A percentile compares a stretch with the other conserved stretches of the same genome.
Evolutionary conservation across 164 flowering plant genomes (phyloP).

Genomic region (Magnolia officinalis): DNA sequence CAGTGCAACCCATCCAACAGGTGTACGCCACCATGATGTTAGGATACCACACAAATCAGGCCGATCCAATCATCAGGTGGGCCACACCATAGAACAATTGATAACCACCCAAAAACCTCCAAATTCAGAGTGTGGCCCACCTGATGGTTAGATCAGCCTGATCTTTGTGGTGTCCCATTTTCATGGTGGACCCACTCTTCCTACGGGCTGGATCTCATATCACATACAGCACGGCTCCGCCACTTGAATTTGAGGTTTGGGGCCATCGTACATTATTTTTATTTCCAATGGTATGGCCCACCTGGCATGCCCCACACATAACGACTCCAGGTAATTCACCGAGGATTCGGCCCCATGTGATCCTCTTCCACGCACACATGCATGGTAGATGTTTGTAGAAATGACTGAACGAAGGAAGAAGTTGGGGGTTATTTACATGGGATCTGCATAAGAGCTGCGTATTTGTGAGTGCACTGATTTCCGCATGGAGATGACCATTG

Average conservation of each 20-base stretch:
- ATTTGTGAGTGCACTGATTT: conserved; percentile 74
- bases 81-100: background rate
- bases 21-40: background rate
- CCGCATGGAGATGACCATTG: conserved; percentile 81
- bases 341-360: too few relatives aligned
- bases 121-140: background rate
- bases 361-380: too few relatives aligned
- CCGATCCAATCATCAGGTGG: background rate
- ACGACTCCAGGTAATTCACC: too few relatives aligned
- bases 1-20: background rate
- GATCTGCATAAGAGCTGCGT: conserved; percentile 72
- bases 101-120: background rate
- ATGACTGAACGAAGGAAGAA: background rate
- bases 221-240: background rate
- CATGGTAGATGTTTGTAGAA: background rate
- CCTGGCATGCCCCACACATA: background rate
- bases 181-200: too few relatives aligned
- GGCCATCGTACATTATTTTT: background rate
- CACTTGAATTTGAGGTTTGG: background rate
- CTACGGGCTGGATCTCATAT: too few relatives aligned
- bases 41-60: background rate
- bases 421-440: conserved; percentile 47
- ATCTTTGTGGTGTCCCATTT: too few relatives aligned
- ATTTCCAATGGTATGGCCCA: background rate
- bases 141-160: too few relatives aligned